Evolutionary conservation across 1,284 basidiomycete genomes (phyloP), one percentile per base, ranked within the genome.

Genomic region (Heterobasidion occidentale): DNA sequence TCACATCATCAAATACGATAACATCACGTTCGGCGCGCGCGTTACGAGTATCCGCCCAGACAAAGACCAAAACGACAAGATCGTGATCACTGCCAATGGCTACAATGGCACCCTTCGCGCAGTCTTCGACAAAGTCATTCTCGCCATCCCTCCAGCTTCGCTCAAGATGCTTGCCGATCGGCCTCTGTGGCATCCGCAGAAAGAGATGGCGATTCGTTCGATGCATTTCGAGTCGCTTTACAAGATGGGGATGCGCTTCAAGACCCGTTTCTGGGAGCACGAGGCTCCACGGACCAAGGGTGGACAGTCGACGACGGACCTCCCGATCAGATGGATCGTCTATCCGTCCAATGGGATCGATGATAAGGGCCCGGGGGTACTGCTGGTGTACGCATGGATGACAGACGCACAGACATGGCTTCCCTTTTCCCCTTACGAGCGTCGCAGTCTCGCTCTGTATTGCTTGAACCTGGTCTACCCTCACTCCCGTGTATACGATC

Each of bases 221-320:
- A 65, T 71, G 53, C 63, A 66, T 47, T 70, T 68, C 57, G 68
- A 66, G 35, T 54, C 66, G 1, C 58, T 66, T 9, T 64, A 58
- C 61, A 74, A 74, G 58, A 62, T 74, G 36, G 72, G 64, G 1
- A 36, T 74, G n/a, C 66, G 67, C 27, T 75, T 74, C 62, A 66
- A 63, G 52, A 64, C 64, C 3, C 58, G 66, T 20, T 75, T 72
- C 66, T 75, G 74, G 74, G 67, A 68, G 49, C 60, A 60, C 19
- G 59, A 58, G 14, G 52, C 55, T 19, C 11, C 61, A 9, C 51
- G 20, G 11, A 27, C 62, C 3, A 14, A 61, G 2, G 72, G 71
- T 9, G 72, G 73, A 1, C 71, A 72, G 57, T 64, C 70, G 7
- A 65, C 59, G n/a, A 74, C 70, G 1, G 72, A 75, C 55, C 64